Evolutionary conservation across 164 flowering plant species (phyloP).

Genomic region (Liriodendron chinense): DNA sequence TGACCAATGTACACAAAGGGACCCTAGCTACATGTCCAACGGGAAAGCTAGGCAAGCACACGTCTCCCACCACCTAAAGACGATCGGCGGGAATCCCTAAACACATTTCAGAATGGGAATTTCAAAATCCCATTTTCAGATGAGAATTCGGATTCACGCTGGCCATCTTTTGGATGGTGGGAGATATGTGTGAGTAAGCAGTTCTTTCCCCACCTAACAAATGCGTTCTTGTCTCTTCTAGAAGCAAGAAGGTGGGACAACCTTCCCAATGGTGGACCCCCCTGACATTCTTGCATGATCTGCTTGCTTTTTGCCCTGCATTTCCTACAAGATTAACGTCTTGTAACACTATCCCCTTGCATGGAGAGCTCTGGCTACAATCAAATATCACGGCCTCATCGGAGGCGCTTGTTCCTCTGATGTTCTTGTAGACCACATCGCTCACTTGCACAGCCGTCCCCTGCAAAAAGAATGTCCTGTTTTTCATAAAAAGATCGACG

Average conservation of each 20-base stretch:
- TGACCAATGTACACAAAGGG: too few relatives aligned
- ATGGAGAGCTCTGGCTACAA: slow-evolving; percentile 45
- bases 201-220: too few relatives aligned
- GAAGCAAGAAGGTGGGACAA: slow-evolving; percentile 16
- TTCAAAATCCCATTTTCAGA: too few relatives aligned
- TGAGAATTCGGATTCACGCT: too few relatives aligned
- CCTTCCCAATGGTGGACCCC: slow-evolving; percentile 14
- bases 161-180: too few relatives aligned
- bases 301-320: slow-evolving; percentile 12
- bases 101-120: too few relatives aligned
- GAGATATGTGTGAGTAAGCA: too few relatives aligned
- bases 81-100: too few relatives aligned
- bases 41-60: too few relatives aligned
- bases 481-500: too few relatives aligned
- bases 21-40: too few relatives aligned
- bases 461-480: slow-evolving; percentile 11
- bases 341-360: slow-evolving; percentile 35
- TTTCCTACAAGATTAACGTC: slow-evolving; percentile 26
- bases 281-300: slow-evolving; percentile 32
- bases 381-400: slow-evolving; percentile 37
- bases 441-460: slow-evolving; percentile 43
- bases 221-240: not conserved
- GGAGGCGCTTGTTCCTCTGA: slow-evolving; percentile 51
- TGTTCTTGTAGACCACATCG: slow-evolving; percentile 37
- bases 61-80: too few relatives aligned